Evolutionary conservation across 2,329 filamentous ascomycete genomes (phyloP).

Genomic region (Aureobasidium sp.): DNA sequence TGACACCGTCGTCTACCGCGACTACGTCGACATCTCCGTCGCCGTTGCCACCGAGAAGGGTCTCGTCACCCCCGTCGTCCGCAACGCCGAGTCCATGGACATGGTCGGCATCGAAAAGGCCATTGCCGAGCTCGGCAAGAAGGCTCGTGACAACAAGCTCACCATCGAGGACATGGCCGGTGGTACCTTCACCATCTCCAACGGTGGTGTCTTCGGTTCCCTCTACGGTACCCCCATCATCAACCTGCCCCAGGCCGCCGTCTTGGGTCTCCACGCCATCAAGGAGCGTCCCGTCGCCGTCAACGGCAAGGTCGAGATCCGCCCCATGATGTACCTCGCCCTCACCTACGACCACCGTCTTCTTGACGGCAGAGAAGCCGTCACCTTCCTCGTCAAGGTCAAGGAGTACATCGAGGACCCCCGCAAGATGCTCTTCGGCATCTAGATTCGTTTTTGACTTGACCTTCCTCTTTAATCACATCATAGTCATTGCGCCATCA

Average conservation of each 20-base stretch:
- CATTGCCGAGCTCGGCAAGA: conserved; percentile 91
- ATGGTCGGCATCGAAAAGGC: conserved; percentile 80
- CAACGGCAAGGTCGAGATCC: conserved; percentile 88
- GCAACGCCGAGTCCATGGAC: conserved; percentile 83
- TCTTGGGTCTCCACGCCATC: conserved; percentile 89
- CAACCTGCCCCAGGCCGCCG: conserved; percentile 86
- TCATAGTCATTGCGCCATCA: conserved; percentile 4
- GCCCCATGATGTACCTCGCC: conserved; percentile 99
- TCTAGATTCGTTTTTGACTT: conserved; percentile 14
- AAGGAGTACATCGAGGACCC: conserved; percentile 98
- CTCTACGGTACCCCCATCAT: conserved; percentile 98
- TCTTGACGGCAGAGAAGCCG: conserved; percentile 87
- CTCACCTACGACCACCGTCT: conserved; percentile 96
- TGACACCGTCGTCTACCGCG: conserved; percentile 95
- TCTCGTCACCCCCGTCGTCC: conserved; percentile 89
- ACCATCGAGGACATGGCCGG: conserved; percentile 99
- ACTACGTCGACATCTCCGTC: conserved; percentile 96
- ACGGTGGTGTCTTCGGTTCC: conserved; percentile 92
- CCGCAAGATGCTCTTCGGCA: conserved; percentile 69
- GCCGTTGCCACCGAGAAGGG: conserved; percentile 97
- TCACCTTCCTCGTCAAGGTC: conserved; percentile 91
- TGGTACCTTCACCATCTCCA: conserved; percentile 96
- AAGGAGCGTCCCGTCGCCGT: conserved; percentile 87
- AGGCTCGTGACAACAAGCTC: conserved; percentile 92
- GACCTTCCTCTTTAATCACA: not conserved